phyloP scores from a whole-genome alignment of 2,329 filamentous ascomycete genomes.

The Tolypocladium paradoxum region DNA sequence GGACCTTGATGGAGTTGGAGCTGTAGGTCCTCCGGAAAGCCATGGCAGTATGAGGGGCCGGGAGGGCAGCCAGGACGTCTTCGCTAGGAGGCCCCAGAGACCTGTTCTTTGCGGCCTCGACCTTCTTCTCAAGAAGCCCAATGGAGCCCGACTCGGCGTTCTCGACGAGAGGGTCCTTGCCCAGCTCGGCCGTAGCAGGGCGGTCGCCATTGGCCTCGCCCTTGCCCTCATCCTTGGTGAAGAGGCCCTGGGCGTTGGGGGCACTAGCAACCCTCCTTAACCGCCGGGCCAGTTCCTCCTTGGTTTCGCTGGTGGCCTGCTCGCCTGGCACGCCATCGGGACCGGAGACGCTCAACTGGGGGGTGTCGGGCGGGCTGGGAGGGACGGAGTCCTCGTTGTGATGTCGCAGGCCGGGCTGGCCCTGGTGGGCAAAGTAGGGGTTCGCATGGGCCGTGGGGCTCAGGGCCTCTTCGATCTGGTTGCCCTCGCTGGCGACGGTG shows the following conservation, averaged over 20 bases:
- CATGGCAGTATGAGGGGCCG: conserved; percentile 55
- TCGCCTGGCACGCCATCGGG: conserved; percentile 53
- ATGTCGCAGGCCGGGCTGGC: conserved; percentile 83
- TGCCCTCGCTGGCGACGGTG: conserved; percentile 87
- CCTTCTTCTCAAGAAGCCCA: conserved; percentile 22
- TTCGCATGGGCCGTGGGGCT: conserved; percentile 93
- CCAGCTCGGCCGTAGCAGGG: conserved; percentile 75
- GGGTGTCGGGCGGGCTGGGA: conserved; percentile 84
- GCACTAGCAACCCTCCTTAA: conserved; percentile 89
- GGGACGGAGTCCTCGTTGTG: conserved; percentile 91
- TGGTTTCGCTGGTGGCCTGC: conserved; percentile 66
- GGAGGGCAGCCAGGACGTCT: conserved; percentile 49
- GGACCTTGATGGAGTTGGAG: conserved; percentile 97
- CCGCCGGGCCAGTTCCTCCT: conserved; percentile 89
- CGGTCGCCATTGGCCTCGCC: conserved; percentile 46
- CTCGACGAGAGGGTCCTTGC: conserved; percentile 62
- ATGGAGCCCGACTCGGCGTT: conserved; percentile 33
- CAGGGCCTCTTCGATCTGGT: conserved; percentile 75
- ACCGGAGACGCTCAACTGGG: conserved; percentile 62
- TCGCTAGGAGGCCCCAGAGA: conserved; percentile 30
- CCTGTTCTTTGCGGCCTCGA: conserved; percentile 18
- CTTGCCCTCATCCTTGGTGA: conserved; percentile 36
- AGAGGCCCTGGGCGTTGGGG: conserved; percentile 91
- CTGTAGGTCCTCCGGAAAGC: conserved; percentile 93
- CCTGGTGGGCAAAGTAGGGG: conserved; percentile 95